Evolutionary conservation across 2,329 filamentous ascomycete genomes (phyloP).

Genomic region (Colletotrichum camelliae): DNA sequence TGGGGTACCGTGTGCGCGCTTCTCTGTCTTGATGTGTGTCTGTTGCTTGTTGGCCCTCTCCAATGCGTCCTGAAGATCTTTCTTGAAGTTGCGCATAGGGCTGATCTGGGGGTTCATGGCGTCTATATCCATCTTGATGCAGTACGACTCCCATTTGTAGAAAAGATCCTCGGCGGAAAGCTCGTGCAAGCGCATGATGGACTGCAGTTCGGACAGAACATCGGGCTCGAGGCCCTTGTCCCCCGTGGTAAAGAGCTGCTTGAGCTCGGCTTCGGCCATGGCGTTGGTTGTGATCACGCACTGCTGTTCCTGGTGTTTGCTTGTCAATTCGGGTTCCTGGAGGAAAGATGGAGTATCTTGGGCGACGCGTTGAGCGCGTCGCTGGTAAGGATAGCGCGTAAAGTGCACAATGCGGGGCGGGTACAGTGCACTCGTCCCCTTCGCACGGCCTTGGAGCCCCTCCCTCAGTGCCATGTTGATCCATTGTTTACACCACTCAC

Average conservation of each 20-base stretch:
- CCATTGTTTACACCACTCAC: not conserved
- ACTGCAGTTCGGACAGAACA: conserved; percentile 80
- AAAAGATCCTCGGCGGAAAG: conserved; percentile 86
- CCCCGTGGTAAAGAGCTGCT: conserved; percentile 59
- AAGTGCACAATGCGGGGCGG: not conserved
- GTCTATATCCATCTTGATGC: conserved; percentile 89
- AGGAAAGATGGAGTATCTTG: not conserved
- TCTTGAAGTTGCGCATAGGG: conserved; percentile 79
- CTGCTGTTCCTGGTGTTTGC: not conserved
- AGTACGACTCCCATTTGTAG: conserved; percentile 99
- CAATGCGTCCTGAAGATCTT: conserved; percentile 82
- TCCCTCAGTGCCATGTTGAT: not conserved
- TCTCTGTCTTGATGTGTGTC: conserved; percentile 66
- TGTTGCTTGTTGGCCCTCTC: conserved; percentile 74
- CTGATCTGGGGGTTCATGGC: conserved; percentile 75
- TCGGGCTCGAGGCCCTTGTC: conserved; percentile 73
- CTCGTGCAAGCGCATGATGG: conserved; percentile 83
- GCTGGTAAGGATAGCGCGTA: not conserved
- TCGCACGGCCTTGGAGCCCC: not conserved
- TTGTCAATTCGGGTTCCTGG: not conserved
- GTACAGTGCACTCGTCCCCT: not conserved
- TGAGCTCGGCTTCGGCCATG: conserved; percentile 40
- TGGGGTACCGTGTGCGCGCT: conserved; percentile 67
- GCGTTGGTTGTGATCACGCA: not conserved
- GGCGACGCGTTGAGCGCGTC: conserved; percentile 8